Evolutionary conservation across 164 flowering plant genomes (phyloP), one percentile per base, ranked within the genome.

Genomic region (Vitis riparia): DNA sequence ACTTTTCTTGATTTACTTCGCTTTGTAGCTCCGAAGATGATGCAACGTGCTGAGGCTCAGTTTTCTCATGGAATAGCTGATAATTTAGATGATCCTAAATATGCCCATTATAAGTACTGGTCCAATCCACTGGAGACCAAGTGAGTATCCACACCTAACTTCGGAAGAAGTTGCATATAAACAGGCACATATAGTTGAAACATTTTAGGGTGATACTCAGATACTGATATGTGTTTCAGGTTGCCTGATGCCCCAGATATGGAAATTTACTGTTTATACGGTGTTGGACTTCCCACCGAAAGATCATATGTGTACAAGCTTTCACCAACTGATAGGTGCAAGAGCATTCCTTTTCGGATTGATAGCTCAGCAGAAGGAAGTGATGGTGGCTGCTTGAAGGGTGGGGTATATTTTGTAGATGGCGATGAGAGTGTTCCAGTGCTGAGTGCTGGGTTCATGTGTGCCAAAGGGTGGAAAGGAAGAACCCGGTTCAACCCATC

Each of bases 41-140:
- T 88, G 97, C 71, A 67, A 55, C 84, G 94, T 6, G 82, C 85
- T 2, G 92, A 87, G 69, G 75, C 83, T 74, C 94, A 89, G 71
- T 89, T 85, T 78, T 91, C 97, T 16, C 87, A 91, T 75, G 97
- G 94, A n/a, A 79, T 91, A 63, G 92, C 97, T 9, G 90, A 89
- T 1, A 74, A 89, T 73, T 78, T 91, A 10, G 87, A 89, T 37
- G 92, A 91, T 66, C 90, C 90, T 2, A 88, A 81, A 66, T 91
- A 91, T 59, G 68, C 76, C 16, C 89, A 91, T 75, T 83, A 84
- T 82, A 91, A 87, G 74, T 88, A 91, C 73, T 91, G 97, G 93
- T 91, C 93, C 11, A 89, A 91, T 84, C 97, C 93, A 16, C 85
- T 91, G 19, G 97, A 91, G 66, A 85, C 89, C 32, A 89, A 81